These are phyloP conservation scores for Pseudoturritis turrita DNA, from an alignment of 345 rosid genomes.

Conservation along the genomic window DNA sequence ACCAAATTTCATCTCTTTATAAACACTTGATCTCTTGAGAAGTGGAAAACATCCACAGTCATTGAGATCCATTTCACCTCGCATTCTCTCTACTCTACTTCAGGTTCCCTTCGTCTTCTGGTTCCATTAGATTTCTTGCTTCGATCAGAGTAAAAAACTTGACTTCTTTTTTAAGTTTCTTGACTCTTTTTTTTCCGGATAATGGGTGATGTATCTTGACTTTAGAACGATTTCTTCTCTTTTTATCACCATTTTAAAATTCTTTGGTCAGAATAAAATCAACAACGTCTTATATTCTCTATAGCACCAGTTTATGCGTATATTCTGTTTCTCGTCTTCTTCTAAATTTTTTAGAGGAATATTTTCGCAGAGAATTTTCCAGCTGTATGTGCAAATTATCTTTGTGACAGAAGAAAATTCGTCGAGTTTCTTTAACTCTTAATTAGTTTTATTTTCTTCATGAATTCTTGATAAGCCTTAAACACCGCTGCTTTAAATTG, in stretches of 20 bases:
- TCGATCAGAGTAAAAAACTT: not conserved
- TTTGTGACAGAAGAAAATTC: not conserved
- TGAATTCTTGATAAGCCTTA: not conserved
- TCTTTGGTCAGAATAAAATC: not conserved
- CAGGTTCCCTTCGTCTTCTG: not conserved
- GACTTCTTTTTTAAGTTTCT: not conserved
- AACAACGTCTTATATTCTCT: not conserved
- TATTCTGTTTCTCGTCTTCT: not conserved
- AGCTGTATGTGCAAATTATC: not conserved
- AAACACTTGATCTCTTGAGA: not conserved
- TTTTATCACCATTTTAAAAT: not conserved
- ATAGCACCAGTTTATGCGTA: not conserved
- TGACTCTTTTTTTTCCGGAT: too few species aligned
- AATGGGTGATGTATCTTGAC: too few species aligned
- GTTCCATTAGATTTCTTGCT: not conserved
- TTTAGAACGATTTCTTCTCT: not conserved
- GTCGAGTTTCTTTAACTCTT: not conserved
- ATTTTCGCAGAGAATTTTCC: not conserved
- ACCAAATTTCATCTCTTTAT: not conserved
- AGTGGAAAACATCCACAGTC: not conserved
- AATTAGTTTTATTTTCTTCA: not conserved
- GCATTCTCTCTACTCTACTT: not conserved
- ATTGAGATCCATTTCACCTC: not conserved
- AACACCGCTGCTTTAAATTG: slow-evolving; percentile 13
- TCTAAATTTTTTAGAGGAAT: not conserved